These are phyloP conservation scores for Aspergillus texensis DNA, from an alignment of 2,329 filamentous ascomycete genomes.

Conservation along the genomic window DNA sequence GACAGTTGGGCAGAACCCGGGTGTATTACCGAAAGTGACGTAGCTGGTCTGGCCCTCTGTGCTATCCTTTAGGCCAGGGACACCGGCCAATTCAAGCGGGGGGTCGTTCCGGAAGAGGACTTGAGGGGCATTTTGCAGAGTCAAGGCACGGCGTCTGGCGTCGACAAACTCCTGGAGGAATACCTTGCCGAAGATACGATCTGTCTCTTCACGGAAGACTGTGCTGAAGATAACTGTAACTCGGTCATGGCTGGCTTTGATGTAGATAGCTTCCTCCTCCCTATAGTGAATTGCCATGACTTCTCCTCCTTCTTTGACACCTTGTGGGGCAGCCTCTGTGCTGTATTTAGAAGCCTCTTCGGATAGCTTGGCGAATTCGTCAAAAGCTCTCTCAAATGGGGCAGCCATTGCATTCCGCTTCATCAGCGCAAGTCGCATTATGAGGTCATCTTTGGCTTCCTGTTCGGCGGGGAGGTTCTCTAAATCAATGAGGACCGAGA, in stretches of 20 bases:
- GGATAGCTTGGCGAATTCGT: slow-evolving; percentile 82
- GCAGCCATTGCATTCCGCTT: slow-evolving; percentile 99
- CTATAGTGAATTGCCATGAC: slow-evolving; percentile 98
- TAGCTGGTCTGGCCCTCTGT: slow-evolving; percentile 90
- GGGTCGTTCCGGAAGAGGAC: slow-evolving; percentile 95
- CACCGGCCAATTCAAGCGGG: slow-evolving; percentile 83
- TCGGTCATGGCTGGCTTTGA: slow-evolving; percentile 95
- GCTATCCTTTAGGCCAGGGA: slow-evolving; percentile 77
- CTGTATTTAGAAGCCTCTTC: slow-evolving; percentile 92
- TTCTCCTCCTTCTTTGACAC: slow-evolving; percentile 82
- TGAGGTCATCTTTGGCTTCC: slow-evolving; percentile 83
- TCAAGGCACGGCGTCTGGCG: slow-evolving; percentile 73
- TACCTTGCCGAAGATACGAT: slow-evolving; percentile 95
- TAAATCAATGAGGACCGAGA: slow-evolving; percentile 87
- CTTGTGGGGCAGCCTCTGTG: slow-evolving; percentile 90
- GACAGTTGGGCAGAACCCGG: background rate
- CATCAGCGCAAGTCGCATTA: slow-evolving; percentile 83
- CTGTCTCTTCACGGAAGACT: slow-evolving; percentile 95
- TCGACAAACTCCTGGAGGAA: slow-evolving; percentile 99
- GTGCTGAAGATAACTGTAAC: slow-evolving; percentile 99
- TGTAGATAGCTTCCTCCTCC: slow-evolving; percentile 97
- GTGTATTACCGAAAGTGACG: slow-evolving; percentile 83
- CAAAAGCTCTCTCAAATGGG: slow-evolving; percentile 95
- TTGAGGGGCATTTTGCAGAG: slow-evolving; percentile 97
- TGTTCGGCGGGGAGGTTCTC: slow-evolving; percentile 82